These are phyloP conservation scores for Neocatenulostroma microsporum DNA, from an alignment of 2,329 filamentous ascomycete genomes.

Conservation along the genomic window DNA sequence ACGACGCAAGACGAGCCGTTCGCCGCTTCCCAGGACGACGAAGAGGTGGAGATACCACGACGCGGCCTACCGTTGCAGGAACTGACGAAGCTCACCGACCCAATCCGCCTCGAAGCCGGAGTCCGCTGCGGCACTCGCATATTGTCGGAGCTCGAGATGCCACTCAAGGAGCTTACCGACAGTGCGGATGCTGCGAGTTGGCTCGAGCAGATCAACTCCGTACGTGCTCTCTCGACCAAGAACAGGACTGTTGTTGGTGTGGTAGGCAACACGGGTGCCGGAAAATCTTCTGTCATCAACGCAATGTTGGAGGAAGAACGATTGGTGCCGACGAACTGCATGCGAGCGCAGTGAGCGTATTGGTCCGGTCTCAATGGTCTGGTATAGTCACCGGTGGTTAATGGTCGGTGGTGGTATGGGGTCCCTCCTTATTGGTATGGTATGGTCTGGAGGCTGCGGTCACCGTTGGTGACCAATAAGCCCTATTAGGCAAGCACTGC, in stretches of 20 bases:
- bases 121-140: conserved; percentile 33
- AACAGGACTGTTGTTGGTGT: conserved; percentile 49
- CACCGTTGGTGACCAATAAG: no score
- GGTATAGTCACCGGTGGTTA: no score
- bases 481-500: no score
- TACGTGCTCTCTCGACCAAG: conserved; percentile 33
- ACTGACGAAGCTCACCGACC: conserved; percentile 27
- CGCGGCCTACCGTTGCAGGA: conserved; percentile 25
- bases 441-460: no score
- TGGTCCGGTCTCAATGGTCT: no score
- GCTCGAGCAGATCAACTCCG: conserved; percentile 35
- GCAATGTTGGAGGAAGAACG: conserved; percentile 55
- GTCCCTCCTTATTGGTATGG: no score
- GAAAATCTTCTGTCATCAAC: conserved; percentile 57
- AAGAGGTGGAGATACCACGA: conserved; percentile 7
- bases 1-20: conserved; percentile 12
- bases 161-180: conserved; percentile 22
- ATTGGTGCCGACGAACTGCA: conserved; percentile 50
- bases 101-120: conserved; percentile 33
- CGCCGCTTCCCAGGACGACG: conserved; percentile 8
- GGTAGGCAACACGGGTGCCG: conserved; percentile 54
- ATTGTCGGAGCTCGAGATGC: conserved; percentile 28
- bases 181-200: conserved; percentile 33
- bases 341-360: no score
- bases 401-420: no score